Base-by-base conservation (phyloP, 768 basidiomycete species). In the Collybia mongolica region DNA sequence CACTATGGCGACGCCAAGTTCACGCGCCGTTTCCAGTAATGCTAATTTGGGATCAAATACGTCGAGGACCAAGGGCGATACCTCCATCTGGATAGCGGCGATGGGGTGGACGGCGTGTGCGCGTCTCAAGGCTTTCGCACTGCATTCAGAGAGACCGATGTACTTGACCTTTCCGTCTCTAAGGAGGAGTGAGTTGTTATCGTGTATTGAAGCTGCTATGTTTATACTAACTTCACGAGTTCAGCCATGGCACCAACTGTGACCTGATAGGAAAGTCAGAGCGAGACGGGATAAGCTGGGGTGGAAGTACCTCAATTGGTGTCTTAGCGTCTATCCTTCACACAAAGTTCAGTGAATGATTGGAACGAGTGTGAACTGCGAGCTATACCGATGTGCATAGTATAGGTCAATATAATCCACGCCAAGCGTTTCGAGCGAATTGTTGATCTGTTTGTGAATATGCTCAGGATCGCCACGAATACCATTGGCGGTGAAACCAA, bases 71-170 rank as follows among this genome's bases (percentile, higher is more conserved):
- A 76, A 73, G 0, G 73, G 70, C 0, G 72, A 73, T 47, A 72
- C 75, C 59, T 76, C 75, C 42, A 75, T 64, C 55, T 78, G 71
- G 3, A 76, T 48, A 0, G 77, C 73, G 9, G 74, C 51, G 52
- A 77, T 74, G 4, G 74, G 74, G 56, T 77, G 74, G 5, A 77
- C 68, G 5, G 72, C 71, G 50, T 73, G 66, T 7, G 79, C 79
- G 5, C 80, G 74, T 24, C 77, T 72, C 32, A 81, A 64, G n/a
- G 73, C 72, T 3, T 58, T 53, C 3, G 71, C 72, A 8, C 72
- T 73, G 52, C 70, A 71, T 55, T 82, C 80, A 6, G 76, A 81
- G 14, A 81, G 65, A n/a, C 80, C 77, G 24, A 81, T 62, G 52
- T 80, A 73, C 52, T 73, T 75, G 43, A 78, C 69, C 53, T 75